Conservation (phyloP, 805 yeast genomes). For the Lachancea meyersii region DNA sequence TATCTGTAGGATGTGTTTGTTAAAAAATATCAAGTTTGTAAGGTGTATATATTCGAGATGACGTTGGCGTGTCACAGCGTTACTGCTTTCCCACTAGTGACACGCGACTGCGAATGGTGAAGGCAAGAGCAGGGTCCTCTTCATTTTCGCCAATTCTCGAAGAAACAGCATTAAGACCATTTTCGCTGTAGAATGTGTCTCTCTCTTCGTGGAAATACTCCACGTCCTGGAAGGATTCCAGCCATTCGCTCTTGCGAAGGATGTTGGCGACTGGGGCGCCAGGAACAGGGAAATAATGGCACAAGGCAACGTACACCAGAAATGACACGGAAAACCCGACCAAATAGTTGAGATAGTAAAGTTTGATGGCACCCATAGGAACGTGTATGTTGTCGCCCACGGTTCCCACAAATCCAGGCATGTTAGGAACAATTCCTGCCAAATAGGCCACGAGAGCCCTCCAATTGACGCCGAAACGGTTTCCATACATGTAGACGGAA, state of each 20-base stretch:
- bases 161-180: conserved; percentile 1
- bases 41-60: too few relatives aligned
- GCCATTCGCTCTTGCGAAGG: conserved; percentile 51
- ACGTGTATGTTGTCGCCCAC: conserved; percentile 41
- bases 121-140: conserved; percentile 7
- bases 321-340: conserved; percentile 64
- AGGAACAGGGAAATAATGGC: conserved; percentile 47
- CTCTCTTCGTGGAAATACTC: conserved; percentile 48
- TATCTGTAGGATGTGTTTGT: too few relatives aligned
- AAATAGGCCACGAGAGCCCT: conserved; percentile 76
- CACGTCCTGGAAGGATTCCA: conserved; percentile 54
- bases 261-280: conserved; percentile 37
- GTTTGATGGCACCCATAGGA: conserved; percentile 65
- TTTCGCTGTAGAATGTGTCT: conserved; percentile 4
- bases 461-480: conserved; percentile 67
- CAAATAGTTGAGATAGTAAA: conserved; percentile 67
- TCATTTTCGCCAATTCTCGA: conserved; percentile 5
- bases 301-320: conserved; percentile 46
- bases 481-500: conserved; percentile 49
- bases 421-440: conserved; percentile 74
- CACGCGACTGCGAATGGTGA: conserved; percentile 4
- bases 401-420: conserved; percentile 84
- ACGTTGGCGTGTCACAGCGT: too few relatives aligned
- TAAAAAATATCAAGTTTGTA: too few relatives aligned
- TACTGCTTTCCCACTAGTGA: not conserved